Base-by-base conservation (phyloP, 495 filamentous ascomycete species). In the Podospora anserina region DNA sequence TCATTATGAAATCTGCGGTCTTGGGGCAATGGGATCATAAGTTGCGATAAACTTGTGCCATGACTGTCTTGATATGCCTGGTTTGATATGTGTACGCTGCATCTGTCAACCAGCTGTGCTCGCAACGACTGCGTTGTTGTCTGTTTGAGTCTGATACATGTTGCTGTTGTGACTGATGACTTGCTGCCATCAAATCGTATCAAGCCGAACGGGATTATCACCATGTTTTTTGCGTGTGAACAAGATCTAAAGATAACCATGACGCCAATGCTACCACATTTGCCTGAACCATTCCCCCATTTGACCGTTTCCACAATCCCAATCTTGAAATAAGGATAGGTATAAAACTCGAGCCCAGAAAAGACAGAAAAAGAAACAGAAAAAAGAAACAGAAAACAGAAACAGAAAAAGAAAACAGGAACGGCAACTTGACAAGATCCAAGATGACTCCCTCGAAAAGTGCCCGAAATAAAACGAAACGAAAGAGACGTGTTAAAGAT, bases 11-110 rank as follows among this genome's bases (percentile, higher is more conserved):
- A 69, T 68, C 70, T 55, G 66, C 57, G 69, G 61, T 66, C 28
- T 71, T 68, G 66, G 65, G 65, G 72, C 70, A 77, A 72, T 76
- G 70, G 64, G 71, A 57, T 74, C 49, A 58, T 13, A 30, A 61
- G 66, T 72, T 65, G 54, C 60, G 66, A 64, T 53, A 23, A 39
- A 13, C 15, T 28, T 54, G 20, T 53, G 34, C 44, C 15, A 16
- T 16, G 2, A 49, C 13, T 18, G 9, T 26, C 20, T 65, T 58
- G 44, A 32, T 56, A 49, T 49, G 39, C 39, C 13, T 13, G 39
- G 5, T 49, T 6, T 49, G 39, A 49, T 9, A 16, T 49, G 13
- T 49, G 9, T 13, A 49, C 1, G 13, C 39, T 23, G 1, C 13
- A 49, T 49, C 5, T 13, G 2, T 13, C 9, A 5, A 32, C 30